These are phyloP conservation scores for Lactifluus piperatus DNA, from an alignment of 768 basidiomycete genomes.

Conservation along the genomic window DNA sequence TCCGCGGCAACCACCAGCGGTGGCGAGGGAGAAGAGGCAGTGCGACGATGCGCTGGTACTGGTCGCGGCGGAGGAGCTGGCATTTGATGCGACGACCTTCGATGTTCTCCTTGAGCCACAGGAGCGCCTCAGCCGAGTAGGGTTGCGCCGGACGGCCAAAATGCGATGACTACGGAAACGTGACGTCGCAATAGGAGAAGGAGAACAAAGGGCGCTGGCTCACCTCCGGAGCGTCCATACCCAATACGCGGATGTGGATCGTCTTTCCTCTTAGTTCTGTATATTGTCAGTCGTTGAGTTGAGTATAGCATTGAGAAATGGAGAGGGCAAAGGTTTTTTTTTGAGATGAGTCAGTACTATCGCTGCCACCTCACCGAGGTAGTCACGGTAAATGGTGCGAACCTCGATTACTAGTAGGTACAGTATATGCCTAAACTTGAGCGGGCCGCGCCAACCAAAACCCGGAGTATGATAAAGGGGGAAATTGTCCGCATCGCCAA, in stretches of 20 bases:
- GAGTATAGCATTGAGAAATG: not conserved
- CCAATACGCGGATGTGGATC: constrained; percentile 80
- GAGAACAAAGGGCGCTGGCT: too few species aligned
- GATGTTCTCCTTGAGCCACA: constrained; percentile 56
- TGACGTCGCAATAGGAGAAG: not conserved
- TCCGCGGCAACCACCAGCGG: constrained; percentile 41
- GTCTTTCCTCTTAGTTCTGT: constrained; percentile 73
- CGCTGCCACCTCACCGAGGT: not conserved
- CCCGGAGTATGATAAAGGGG: constrained; percentile 79
- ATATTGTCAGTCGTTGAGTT: not conserved
- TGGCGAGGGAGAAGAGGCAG: constrained; percentile 47
- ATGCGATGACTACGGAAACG: constrained; percentile 52
- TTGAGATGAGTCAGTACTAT: not conserved
- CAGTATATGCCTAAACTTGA: constrained; percentile 61
- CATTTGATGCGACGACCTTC: constrained; percentile 56
- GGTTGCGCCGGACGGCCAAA: constrained; percentile 79
- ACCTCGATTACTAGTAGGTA: constrained; percentile 55
- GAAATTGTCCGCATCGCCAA: constrained; percentile 86
- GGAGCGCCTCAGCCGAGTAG: constrained; percentile 61
- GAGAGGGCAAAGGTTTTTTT: too few species aligned
- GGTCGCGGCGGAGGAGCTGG: constrained; percentile 68
- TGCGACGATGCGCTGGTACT: constrained; percentile 75
- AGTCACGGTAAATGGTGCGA: not conserved
- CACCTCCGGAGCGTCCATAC: constrained; percentile 91
- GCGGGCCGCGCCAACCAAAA: constrained; percentile 63